phyloP scores from a whole-genome alignment of 805 yeast species.

The Ogataea corticis region DNA sequence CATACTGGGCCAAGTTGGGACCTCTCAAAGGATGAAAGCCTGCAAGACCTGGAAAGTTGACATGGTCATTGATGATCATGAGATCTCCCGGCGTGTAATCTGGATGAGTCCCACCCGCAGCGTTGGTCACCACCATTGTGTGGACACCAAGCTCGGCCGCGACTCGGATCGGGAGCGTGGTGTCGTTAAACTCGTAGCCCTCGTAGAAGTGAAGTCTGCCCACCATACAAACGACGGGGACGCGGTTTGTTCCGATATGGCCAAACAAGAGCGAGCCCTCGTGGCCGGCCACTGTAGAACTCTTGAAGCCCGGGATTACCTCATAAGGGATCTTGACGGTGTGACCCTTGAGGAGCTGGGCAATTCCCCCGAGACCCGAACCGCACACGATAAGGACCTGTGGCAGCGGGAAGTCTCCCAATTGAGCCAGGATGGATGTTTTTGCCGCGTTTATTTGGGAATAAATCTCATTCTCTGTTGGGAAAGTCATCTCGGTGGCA shows the following conservation, averaged over 20 bases:
- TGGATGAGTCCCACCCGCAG: conserved; percentile 87
- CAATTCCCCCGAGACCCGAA: conserved; percentile 89
- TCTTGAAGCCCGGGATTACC: conserved; percentile 76
- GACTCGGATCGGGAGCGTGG: conserved; percentile 84
- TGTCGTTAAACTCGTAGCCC: conserved; percentile 79
- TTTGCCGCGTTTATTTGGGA: conserved; percentile 10
- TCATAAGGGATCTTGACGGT: conserved; percentile 58
- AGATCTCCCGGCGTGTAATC: conserved; percentile 77
- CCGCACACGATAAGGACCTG: conserved; percentile 85
- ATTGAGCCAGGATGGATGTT: conserved; percentile 10
- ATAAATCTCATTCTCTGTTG: neutral
- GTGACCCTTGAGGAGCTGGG: conserved; percentile 46
- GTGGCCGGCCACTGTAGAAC: conserved; percentile 89
- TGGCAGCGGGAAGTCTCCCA: conserved; percentile 40
- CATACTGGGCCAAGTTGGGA: conserved; percentile 74
- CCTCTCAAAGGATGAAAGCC: conserved; percentile 90
- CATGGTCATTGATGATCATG: conserved; percentile 88
- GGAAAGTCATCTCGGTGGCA: neutral
- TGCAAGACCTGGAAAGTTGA: conserved; percentile 86
- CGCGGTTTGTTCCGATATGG: conserved; percentile 59
- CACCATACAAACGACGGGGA: conserved; percentile 89
- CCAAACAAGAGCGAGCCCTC: conserved; percentile 84
- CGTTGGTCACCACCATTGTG: conserved; percentile 83
- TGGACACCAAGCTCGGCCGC: conserved; percentile 63
- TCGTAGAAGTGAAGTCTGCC: conserved; percentile 93